Evolutionary conservation across 768 basidiomycete genomes (phyloP).

Genomic region (Plicaturopsis crispa): DNA sequence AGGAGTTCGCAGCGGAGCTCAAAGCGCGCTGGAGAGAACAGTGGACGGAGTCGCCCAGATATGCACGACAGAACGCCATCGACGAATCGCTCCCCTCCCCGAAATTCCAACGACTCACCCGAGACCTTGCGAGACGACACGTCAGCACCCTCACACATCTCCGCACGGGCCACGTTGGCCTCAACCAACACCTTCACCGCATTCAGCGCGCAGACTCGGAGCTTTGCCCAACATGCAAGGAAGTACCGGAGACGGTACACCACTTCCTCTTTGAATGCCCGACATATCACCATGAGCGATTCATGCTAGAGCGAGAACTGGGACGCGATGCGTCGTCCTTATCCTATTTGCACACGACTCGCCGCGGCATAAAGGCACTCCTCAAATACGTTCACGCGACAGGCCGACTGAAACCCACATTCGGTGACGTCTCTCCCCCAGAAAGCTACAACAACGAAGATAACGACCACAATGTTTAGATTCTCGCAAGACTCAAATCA

Average conservation of each 20-base stretch:
- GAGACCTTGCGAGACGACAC: slow-evolving; percentile 7
- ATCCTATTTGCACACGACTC: slow-evolving; percentile 1
- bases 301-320: neutral
- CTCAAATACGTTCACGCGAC: slow-evolving; percentile 4
- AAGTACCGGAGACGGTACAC: slow-evolving; percentile 16
- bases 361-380: neutral
- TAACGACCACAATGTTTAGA: too few species aligned
- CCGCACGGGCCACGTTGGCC: slow-evolving; percentile 20
- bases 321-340: slow-evolving; percentile 5
- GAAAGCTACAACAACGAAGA: too few species aligned
- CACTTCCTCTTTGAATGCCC: slow-evolving; percentile 24
- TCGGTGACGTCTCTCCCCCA: too few species aligned
- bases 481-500: too few species aligned
- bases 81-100: neutral
- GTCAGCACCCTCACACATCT: slow-evolving; percentile 22
- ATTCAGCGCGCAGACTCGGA: slow-evolving; percentile 17
- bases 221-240: slow-evolving; percentile 17
- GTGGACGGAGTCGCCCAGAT: slow-evolving; percentile 3
- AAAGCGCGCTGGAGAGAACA: neutral
- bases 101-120: slow-evolving; percentile 3
- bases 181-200: slow-evolving; percentile 20
- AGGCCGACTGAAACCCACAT: too few species aligned
- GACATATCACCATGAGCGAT: slow-evolving; percentile 7
- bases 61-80: neutral
- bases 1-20: neutral